These are phyloP conservation scores for Diaporthe caulivora DNA, from an alignment of 2,329 filamentous ascomycete genomes.

Conservation along the genomic window DNA sequence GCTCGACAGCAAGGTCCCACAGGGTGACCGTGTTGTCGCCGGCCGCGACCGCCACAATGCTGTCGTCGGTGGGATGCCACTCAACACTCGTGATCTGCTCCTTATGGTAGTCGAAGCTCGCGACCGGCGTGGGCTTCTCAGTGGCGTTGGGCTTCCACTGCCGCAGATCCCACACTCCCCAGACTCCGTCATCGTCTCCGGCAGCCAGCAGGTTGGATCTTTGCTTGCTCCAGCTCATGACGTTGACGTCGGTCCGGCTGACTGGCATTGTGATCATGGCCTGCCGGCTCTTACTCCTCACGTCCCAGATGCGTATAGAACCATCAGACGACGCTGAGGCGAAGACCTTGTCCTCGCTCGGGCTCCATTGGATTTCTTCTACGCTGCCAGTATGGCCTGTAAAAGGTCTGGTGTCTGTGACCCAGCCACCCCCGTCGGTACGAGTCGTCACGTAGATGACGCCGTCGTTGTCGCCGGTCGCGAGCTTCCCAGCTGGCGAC, in stretches of 20 bases:
- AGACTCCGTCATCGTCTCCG: conserved; percentile 92
- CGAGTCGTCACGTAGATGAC: conserved; percentile 89
- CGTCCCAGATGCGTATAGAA: conserved; percentile 95
- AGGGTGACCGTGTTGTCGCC: conserved; percentile 95
- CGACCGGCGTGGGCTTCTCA: conserved; percentile 82
- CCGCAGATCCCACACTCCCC: conserved; percentile 96
- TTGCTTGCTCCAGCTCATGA: conserved; percentile 93
- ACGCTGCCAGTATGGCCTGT: conserved; percentile 86
- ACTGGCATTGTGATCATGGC: conserved; percentile 90
- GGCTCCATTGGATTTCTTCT: conserved; percentile 97
- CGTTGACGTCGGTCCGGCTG: conserved; percentile 90
- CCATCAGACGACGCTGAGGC: conserved; percentile 94
- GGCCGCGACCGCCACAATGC: conserved; percentile 90
- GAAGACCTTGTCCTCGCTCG: conserved; percentile 92
- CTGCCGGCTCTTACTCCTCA: conserved; percentile 88
- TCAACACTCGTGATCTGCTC: conserved; percentile 96
- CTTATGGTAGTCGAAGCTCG: conserved; percentile 94
- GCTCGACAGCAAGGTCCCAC: conserved; percentile 96
- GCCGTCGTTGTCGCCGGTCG: conserved; percentile 93
- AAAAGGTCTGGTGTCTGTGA: conserved; percentile 87
- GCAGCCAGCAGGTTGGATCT: conserved; percentile 92
- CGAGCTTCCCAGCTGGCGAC: conserved; percentile 82
- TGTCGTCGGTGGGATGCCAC: conserved; percentile 98
- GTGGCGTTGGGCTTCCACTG: conserved; percentile 83
- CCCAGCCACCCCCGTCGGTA: conserved; percentile 89